phyloP scores from a whole-genome alignment of 2,329 filamentous ascomycete genomes.

The Botryotinia convoluta region DNA sequence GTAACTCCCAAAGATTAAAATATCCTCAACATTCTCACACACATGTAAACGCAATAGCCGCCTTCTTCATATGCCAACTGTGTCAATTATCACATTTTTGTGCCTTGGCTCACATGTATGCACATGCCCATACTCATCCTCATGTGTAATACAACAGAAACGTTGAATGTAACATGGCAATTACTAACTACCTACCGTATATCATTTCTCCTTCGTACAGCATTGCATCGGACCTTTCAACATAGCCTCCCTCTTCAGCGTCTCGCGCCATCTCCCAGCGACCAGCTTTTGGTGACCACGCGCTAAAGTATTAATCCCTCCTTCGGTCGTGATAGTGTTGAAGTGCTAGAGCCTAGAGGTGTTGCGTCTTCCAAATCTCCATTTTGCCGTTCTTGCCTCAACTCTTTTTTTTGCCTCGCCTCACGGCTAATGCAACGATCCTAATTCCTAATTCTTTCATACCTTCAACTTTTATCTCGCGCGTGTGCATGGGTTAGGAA shows the following conservation, averaged over 20 bases:
- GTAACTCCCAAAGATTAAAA: background rate
- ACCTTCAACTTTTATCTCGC: no score
- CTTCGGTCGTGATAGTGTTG: background rate
- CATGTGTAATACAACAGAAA: background rate
- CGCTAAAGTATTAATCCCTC: background rate
- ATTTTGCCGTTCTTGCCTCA: background rate
- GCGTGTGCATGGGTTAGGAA: background rate
- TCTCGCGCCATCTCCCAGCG: background rate
- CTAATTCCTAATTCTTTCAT: background rate
- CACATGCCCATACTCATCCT: background rate
- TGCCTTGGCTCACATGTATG: background rate
- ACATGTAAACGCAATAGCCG: conserved; percentile 8
- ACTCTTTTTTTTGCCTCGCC: background rate
- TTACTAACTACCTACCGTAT: background rate
- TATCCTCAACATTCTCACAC: background rate
- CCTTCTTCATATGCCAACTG: background rate
- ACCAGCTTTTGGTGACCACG: background rate
- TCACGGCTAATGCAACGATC: background rate
- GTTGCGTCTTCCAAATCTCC: background rate
- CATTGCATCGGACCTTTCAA: conserved; percentile 8
- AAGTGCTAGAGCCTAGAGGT: background rate
- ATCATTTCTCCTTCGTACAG: background rate
- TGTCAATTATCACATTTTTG: background rate
- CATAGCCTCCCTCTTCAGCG: background rate
- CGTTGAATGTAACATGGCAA: background rate